Base-by-base conservation (phyloP, 164 flowering plant genomes). In the Amborella trichopoda region DNA sequence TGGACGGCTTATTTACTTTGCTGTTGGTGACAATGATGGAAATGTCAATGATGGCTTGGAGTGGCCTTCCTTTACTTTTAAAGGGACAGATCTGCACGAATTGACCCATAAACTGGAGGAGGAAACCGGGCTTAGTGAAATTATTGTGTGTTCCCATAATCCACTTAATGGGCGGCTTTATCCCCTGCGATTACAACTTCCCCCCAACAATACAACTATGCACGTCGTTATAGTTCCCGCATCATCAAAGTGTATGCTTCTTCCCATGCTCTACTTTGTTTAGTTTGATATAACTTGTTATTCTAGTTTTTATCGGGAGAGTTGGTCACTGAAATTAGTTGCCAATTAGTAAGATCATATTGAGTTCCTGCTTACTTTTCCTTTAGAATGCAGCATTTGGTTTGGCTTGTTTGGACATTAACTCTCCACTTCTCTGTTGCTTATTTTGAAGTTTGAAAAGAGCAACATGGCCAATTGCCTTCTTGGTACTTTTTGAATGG, bases 171-270 rank as follows among this genome's bases (percentile, higher is more conserved):
- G 86, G 17, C 78, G 80, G 56, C 80, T 87, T 28, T 80, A 68
- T 55, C 99, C 95, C 3, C 88, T 91, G 32, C 83, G 86, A 12
- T 48, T 91, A 66, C 86, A 77, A 51, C 91, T 91, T 32, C 99
- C 99, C 53, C 99, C 99, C 19, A 81, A 82, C 61, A 84, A 69
- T 55, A 38, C 68, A 1, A 62, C 64, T 27, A 84, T 91, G 95
- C 77, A 73, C 42, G 78, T 91, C 19, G 63, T 91, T 11, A 68
- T 87, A 10, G 65, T 91, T 40, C 68, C 59, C n/a, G 33, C 79
- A 0, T 58, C 81, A 0, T 77, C 88, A 0, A 69, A 38, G 68
- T 68, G 96, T 86, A 41, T 60, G 62, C 46, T 44, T 40, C 25
- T 23, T n/a, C 2, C 41, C n/a, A n/a, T n/a, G n/a, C n/a, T n/a